Evolutionary conservation across 352 stramenopile genomes (phyloP).

Genomic region (Pythium periplocum): DNA sequence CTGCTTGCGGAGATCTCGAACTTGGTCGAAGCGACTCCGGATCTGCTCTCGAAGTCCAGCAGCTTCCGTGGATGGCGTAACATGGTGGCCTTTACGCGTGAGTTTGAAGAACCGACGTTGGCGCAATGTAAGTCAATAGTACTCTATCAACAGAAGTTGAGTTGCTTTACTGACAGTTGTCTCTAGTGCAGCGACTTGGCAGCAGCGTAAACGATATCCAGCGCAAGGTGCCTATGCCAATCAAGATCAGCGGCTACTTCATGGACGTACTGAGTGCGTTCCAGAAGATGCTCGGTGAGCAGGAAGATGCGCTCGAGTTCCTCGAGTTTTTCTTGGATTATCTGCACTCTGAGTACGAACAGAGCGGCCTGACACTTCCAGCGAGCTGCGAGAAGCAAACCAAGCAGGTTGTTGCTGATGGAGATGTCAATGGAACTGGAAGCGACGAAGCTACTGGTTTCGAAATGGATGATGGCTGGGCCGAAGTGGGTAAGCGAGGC

Average conservation of each 20-base stretch:
- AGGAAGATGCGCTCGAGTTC: slow-evolving; percentile 84
- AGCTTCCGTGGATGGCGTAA: slow-evolving; percentile 72
- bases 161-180: no score
- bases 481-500: slow-evolving; percentile 70
- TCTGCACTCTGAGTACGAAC: slow-evolving; percentile 77
- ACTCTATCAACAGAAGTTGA: no score
- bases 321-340: slow-evolving; percentile 85
- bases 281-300: slow-evolving; percentile 74
- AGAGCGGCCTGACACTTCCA: slow-evolving; percentile 55
- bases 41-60: slow-evolving; percentile 37
- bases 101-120: slow-evolving; percentile 79
- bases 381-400: slow-evolving; percentile 57
- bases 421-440: not conserved
- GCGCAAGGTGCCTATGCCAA: slow-evolving; percentile 56
- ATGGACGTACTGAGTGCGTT: slow-evolving; percentile 79
- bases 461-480: slow-evolving; percentile 65
- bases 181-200: slow-evolving; percentile 15
- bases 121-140: slow-evolving; percentile 38
- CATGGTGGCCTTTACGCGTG: slow-evolving; percentile 72
- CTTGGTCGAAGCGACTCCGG: slow-evolving; percentile 27
- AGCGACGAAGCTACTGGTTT: slow-evolving; percentile 8
- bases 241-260: slow-evolving; percentile 79
- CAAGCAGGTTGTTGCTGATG: slow-evolving; percentile 20
- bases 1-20: slow-evolving; percentile 64
- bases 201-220: slow-evolving; percentile 26